Base-by-base conservation (phyloP, 345 rosid species). In the Hibiscus syriacus region DNA sequence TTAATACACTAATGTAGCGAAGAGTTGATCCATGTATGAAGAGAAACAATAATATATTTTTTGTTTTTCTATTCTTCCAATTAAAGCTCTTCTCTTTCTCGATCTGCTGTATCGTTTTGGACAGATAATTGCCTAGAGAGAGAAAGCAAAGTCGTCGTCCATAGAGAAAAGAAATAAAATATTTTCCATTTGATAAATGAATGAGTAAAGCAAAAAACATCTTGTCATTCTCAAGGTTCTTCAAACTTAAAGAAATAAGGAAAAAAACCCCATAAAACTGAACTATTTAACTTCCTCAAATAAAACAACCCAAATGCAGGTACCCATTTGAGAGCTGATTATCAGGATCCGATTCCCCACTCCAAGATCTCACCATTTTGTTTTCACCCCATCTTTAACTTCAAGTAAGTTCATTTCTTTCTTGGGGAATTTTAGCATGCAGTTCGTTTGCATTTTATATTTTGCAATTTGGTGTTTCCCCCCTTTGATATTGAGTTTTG, bases 291-390 rank as follows among this genome's bases (percentile, higher is more conserved):
- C 27, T 22, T 52, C 13, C 56, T 52, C 27, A 12, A 34, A 60
- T 5, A 50, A 45, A 25, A 67, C 66, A 55, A 70, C 79, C 50
- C 66, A 72, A 73, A 73, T 79, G 80, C 75, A 54, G 71, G 64
- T 73, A 45, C 68, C 71, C 75, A 59, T 58, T 81, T 69, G 76
- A 78, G 49, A 76, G 75, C 65, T 62, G 68, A 72, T 70, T 64
- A 61, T 4, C 39, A 73, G 75, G 57, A 77, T 75, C 81, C 54
- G 74, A 55, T 78, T 73, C 73, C 65, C 60, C 77, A 30, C 26
- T 50, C 50, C 53, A 77, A 78, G 91, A 90, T 87, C 91, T 84
- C 78, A 63, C 62, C 74, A n/a, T n/a, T n/a, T n/a, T n/a, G n/a
- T 55, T 54, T 5, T 11, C 4, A 4, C 16, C 49, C 49, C n/a